Base-by-base conservation (phyloP, 371 early-diverging fungal species). In the Mortierella sp. region DNA sequence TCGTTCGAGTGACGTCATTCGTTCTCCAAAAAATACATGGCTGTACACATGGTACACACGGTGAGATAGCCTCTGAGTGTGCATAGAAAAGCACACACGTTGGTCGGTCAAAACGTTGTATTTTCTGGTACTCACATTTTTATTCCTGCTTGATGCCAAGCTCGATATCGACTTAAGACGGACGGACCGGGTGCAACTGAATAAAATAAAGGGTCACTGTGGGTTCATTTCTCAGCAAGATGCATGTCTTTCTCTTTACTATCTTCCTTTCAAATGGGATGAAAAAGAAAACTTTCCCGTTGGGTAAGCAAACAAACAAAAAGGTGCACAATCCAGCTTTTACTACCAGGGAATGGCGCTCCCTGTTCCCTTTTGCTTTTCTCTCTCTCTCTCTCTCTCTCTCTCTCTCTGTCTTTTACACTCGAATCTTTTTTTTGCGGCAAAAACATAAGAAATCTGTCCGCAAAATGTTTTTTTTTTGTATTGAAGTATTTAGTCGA, bases 231-330 rank as follows among this genome's bases (percentile, higher is more conserved):
- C 61, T 34, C 10, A 31, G 8, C 9, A 16, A 34, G 26, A 13
- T 31, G 55, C 9, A 34, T 34, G 14, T n/a, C 61, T 34, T 22
- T 34, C 16, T 19, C 29, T 14, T 55, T 61, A 19, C 37, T 58
- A 22, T 34, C 29, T 55, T 61, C 6, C 37, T 58, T 19, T 34
- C 29, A 8, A 45, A 45, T 45, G 45, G 45, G n/a, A n/a, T 45
- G 19, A 45, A n/a, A 48, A 48, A 48, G n/a, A 48, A n/a, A 7
- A n/a, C 48, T 58, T 58, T 61, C 61, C 61, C 61, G 61, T 61
- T 61, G 34, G 61, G 50, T 29, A 31, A 1, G 7, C 4, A 22
- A 22, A 48, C 48, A 48, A 48, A 16, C 4, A n/a, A 48, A 16
- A n/a, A 48, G 22, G n/a, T 1, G n/a, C 48, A 48, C 48, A 48